Evolutionary conservation across 73 alveolate genomes (phyloP).

Genomic region (Paramecium bursaria): DNA sequence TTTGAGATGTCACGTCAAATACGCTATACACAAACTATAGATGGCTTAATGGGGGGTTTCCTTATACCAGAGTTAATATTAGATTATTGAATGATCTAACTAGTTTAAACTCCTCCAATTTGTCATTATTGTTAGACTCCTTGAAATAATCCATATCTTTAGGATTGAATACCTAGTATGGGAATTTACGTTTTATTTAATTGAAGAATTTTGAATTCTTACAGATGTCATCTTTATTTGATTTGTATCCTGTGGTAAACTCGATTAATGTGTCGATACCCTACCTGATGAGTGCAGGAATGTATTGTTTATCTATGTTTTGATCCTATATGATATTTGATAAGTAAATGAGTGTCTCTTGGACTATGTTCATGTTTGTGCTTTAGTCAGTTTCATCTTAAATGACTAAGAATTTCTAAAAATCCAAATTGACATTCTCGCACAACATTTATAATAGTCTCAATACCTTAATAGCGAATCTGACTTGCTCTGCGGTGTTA

Average conservation of each 20-base stretch:
- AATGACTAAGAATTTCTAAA: slow-evolving; percentile 28
- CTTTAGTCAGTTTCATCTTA: slow-evolving; percentile 26
- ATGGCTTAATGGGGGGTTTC: neutral
- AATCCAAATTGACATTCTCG: slow-evolving; percentile 50
- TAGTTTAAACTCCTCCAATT: slow-evolving; percentile 2
- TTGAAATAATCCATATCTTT: neutral
- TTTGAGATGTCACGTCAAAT: neutral
- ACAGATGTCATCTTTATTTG: slow-evolving; percentile 27
- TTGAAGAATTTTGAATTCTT: slow-evolving; percentile 46
- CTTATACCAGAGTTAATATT: neutral
- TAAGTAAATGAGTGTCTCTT: neutral
- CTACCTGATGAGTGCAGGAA: neutral
- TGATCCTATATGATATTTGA: slow-evolving; percentile 24
- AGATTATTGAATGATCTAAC: slow-evolving; percentile 24
- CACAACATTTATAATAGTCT: slow-evolving; percentile 26
- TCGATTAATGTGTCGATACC: slow-evolving; percentile 45
- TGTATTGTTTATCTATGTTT: neutral
- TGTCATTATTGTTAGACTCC: no score
- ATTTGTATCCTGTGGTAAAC: slow-evolving; percentile 40
- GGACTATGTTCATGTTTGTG: slow-evolving; percentile 44
- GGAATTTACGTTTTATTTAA: neutral
- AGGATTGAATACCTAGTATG: neutral
- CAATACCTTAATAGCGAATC: slow-evolving; percentile 5
- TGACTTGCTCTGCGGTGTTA: neutral
- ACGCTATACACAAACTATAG: neutral